Evolutionary conservation across 768 basidiomycete genomes (phyloP).

Genomic region (Crucibulum laeve): DNA sequence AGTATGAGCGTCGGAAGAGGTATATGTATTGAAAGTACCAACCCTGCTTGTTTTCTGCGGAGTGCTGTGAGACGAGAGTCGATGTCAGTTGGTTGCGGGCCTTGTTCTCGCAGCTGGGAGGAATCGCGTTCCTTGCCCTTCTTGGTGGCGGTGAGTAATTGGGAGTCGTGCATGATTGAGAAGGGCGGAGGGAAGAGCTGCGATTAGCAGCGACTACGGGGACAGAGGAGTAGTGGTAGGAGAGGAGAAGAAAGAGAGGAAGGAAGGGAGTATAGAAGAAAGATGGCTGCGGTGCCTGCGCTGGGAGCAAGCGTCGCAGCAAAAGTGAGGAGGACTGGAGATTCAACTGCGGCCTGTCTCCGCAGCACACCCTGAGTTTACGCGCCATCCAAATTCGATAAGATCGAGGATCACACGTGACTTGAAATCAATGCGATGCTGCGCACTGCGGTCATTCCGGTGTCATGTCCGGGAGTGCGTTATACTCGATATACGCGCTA

Average conservation of each 20-base stretch:
- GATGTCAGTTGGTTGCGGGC: constrained; percentile 40
- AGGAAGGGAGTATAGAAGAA: constrained; percentile 9
- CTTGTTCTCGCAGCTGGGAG: constrained; percentile 16
- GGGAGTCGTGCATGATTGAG: constrained; percentile 18
- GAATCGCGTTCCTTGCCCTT: constrained; percentile 41
- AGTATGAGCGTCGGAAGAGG: constrained; percentile 7
- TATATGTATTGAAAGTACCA: constrained; percentile 18
- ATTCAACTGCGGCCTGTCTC: constrained; percentile 16
- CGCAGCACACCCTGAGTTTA: constrained; percentile 1
- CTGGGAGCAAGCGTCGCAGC: no score
- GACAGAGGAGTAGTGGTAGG: neutral
- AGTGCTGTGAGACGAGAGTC: constrained; percentile 63
- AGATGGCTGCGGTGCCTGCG: no score
- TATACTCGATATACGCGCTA: no score
- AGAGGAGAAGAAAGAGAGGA: constrained; percentile 8
- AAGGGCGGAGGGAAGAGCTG: constrained; percentile 7
- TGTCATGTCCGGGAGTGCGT: no score
- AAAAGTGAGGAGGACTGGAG: constrained; percentile 18
- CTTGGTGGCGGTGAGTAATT: constrained; percentile 21
- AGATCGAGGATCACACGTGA: no score
- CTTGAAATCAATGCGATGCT: no score
- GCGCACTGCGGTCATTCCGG: no score
- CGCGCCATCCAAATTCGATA: constrained; percentile 7
- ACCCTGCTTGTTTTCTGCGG: constrained; percentile 62
- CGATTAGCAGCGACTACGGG: no score